A percentile compares a stretch with the other conserved stretches of the same genome.
Evolutionary conservation across 176 grass and related monocot species (phyloP).

Genomic region (Thinopyrum elongatum): DNA sequence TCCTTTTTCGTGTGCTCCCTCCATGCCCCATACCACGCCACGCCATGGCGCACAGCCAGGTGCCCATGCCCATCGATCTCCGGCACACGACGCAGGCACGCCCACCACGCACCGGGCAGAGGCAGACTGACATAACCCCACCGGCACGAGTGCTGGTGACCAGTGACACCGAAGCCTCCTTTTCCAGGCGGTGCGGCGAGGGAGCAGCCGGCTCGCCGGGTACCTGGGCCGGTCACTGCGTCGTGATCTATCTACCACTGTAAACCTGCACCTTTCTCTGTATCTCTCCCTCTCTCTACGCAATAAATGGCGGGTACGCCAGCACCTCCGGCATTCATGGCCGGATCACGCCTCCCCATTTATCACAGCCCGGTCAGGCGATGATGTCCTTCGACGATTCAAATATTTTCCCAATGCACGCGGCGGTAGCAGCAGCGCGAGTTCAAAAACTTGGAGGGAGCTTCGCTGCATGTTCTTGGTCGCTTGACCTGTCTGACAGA

Average conservation of each 20-base stretch:
- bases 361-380: conserved; percentile 17
- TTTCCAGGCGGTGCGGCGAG: conserved; percentile 30
- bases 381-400: neutral
- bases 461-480: neutral
- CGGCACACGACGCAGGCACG: conserved; percentile 35
- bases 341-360: conserved; percentile 40
- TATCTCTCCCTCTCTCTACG: neutral
- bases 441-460: conserved; percentile 14
- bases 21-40: neutral
- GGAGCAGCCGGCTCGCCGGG: neutral
- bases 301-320: neutral
- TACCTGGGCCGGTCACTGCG: conserved; percentile 13
- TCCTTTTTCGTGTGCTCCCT: neutral
- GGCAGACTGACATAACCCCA: conserved; percentile 14
- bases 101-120: neutral
- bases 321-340: conserved; percentile 35
- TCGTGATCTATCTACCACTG: neutral
- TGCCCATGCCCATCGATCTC: neutral
- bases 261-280: neutral
- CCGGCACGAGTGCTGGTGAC: conserved; percentile 7
- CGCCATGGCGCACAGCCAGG: conserved; percentile 13
- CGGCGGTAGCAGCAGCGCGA: neutral
- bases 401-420: neutral
- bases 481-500: conserved; percentile 1
- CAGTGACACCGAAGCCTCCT: conserved; percentile 18